These are phyloP conservation scores for Metahyphopichia silvanorum DNA, from an alignment of 805 yeast species.

Conservation along the genomic window DNA sequence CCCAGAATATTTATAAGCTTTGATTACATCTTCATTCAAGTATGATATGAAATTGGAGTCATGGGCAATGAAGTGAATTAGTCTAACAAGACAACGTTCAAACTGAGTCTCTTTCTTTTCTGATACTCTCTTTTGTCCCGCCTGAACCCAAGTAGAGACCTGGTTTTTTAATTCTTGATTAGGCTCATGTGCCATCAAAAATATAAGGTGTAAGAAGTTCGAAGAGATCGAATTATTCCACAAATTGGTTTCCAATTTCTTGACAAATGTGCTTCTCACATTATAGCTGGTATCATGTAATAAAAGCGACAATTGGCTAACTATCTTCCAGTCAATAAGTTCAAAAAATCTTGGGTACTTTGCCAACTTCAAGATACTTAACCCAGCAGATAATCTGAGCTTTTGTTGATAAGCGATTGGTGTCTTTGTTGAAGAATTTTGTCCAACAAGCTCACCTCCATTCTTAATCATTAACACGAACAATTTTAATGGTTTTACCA, in stretches of 20 bases:
- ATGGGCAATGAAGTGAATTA: slow-evolving; percentile 70
- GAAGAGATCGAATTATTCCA: slow-evolving; percentile 56
- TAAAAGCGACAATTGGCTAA: slow-evolving; percentile 52
- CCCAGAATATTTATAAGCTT: slow-evolving; percentile 52
- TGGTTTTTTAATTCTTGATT: slow-evolving; percentile 44
- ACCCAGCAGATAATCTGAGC: slow-evolving; percentile 67
- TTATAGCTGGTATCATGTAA: slow-evolving; percentile 63
- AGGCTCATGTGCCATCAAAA: slow-evolving; percentile 79
- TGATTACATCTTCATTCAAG: slow-evolving; percentile 28
- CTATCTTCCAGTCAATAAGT: slow-evolving; percentile 48
- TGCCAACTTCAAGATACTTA: slow-evolving; percentile 61
- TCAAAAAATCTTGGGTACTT: slow-evolving; percentile 49
- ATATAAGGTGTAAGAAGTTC: slow-evolving; percentile 62
- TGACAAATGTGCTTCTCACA: slow-evolving; percentile 54
- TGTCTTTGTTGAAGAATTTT: slow-evolving; percentile 48
- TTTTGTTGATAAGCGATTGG: slow-evolving; percentile 60
- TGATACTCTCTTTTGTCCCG: slow-evolving; percentile 44
- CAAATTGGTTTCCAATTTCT: slow-evolving; percentile 48
- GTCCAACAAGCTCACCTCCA: slow-evolving; percentile 71
- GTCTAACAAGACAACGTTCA: slow-evolving; percentile 65
- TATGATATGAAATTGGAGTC: slow-evolving; percentile 53
- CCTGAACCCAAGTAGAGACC: slow-evolving; percentile 67
- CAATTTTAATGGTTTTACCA: slow-evolving; percentile 63
- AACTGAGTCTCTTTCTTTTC: slow-evolving; percentile 43
- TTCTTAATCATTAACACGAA: slow-evolving; percentile 64